Base-by-base conservation (phyloP, 192 early-diverging fungal species). In the Coemansia furcata region DNA sequence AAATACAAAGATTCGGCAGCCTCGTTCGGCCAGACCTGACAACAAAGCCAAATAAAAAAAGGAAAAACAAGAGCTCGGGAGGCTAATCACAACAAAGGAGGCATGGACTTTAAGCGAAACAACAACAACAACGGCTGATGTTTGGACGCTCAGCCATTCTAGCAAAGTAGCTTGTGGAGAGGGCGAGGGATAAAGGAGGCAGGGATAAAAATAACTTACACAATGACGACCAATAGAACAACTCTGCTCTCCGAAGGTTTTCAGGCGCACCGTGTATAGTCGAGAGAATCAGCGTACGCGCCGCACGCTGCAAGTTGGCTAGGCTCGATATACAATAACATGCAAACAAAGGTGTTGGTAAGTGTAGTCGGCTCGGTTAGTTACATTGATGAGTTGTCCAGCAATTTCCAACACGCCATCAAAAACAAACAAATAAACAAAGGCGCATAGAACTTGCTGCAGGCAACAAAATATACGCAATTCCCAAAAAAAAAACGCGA, bases 191-290 rank as follows among this genome's bases (percentile, higher is more conserved):
- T 44, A 44, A 17, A 44, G 43, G 17, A 44, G 17, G 43, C 52
- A 58, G 29, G 26, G 32, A 6, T 8, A 46, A 32, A 36, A 36
- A 21, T 50, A 35, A 82, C 80, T 74, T 82, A 82, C 80, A 68
- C 64, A 72, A 39, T 39, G 75, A 77, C 40, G 75, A 68, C 80
- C 80, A 82, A 49, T 83, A 78, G 50, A 69, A 78, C 60, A 83
- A 39, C 66, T 78, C 80, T 30, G 76, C 69, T 44, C 80, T 62
- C 35, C 75, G 62, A 33, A 59, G 69, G 42, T 67, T 71, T 63
- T 83, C 80, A 17, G 75, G 60, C 38, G 70, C 72, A 11, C 80
- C 65, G 37, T 75, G 76, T 50, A 83, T 73, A 15, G 76, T 61
- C 39, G 80, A 77, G 37, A 83, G 63, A 64, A 83, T 46, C 49